Evolutionary conservation across 1,139 yeast genomes (phyloP).

Genomic region (Lipomyces yarrowii): DNA sequence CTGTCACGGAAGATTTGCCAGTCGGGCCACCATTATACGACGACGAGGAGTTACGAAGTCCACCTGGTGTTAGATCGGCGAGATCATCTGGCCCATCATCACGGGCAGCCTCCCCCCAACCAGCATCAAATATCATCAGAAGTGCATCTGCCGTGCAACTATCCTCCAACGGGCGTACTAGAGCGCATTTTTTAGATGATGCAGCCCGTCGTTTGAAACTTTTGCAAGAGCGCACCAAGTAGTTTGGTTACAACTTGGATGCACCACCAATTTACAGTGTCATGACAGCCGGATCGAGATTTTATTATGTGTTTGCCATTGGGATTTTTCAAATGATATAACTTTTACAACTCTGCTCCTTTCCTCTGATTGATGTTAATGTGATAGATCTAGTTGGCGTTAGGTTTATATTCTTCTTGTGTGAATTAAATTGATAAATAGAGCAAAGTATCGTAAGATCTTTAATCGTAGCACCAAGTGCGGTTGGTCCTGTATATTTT

Average conservation of each 20-base stretch:
- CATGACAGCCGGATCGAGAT: background rate
- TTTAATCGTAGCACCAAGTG: background rate
- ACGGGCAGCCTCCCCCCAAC: conserved; percentile 29
- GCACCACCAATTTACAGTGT: background rate
- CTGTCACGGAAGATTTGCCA: conserved; percentile 20
- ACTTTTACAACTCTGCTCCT: background rate
- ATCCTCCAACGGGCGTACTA: conserved; percentile 10
- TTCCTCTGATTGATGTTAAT: background rate
- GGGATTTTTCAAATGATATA: background rate
- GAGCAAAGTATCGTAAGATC: background rate
- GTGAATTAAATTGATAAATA: background rate
- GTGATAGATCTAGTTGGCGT: background rate
- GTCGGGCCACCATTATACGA: conserved; percentile 23
- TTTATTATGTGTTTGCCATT: background rate
- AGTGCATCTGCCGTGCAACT: conserved; percentile 24
- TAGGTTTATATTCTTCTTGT: background rate
- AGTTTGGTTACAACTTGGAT: background rate
- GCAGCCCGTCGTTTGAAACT: conserved; percentile 25
- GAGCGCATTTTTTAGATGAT: conserved; percentile 23
- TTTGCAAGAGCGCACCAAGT: conserved; percentile 3
- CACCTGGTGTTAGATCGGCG: conserved; percentile 9
- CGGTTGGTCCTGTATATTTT: background rate
- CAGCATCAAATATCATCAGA: conserved; percentile 14
- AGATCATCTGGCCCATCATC: conserved; percentile 29
- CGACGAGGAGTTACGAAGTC: conserved; percentile 4